A percentile compares a stretch with the other conserved stretches of the same genome.
These are phyloP conservation scores for Neopestalotiopsis clavispora DNA, from an alignment of 2,329 filamentous ascomycete species.

Conservation along the genomic window DNA sequence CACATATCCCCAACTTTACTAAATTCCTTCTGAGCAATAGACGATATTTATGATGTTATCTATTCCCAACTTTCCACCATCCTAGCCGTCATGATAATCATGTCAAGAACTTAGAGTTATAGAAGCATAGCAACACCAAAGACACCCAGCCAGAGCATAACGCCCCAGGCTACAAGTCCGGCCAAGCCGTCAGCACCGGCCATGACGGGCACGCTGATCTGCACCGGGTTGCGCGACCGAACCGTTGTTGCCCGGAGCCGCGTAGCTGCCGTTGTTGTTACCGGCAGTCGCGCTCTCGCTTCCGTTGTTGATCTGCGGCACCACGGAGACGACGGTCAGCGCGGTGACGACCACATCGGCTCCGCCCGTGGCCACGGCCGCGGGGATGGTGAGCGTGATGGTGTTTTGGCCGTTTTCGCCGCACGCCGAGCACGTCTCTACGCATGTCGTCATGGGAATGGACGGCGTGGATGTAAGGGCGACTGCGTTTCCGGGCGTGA, in stretches of 20 bases:
- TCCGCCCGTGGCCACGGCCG: slow-evolving; percentile 22
- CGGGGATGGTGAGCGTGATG: slow-evolving; percentile 40
- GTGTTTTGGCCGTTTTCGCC: slow-evolving; percentile 36
- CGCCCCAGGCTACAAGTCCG: slow-evolving; percentile 24
- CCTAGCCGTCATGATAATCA: neutral
- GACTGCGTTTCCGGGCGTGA: neutral
- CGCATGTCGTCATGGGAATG: slow-evolving; percentile 35
- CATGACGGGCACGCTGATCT: neutral
- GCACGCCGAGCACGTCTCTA: slow-evolving; percentile 36
- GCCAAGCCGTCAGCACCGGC: slow-evolving; percentile 12
- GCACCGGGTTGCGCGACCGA: neutral
- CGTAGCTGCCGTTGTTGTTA: neutral
- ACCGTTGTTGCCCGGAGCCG: neutral
- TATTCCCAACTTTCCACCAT: neutral
- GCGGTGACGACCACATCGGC: slow-evolving; percentile 23
- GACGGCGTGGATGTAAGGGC: slow-evolving; percentile 1
- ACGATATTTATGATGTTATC: neutral
- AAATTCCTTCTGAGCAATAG: neutral
- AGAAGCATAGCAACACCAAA: slow-evolving; percentile 29
- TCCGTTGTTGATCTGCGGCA: slow-evolving; percentile 21
- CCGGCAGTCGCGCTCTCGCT: slow-evolving; percentile 20
- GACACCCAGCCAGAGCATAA: slow-evolving; percentile 28
- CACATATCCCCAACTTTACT: neutral
- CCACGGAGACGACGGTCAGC: slow-evolving; percentile 30
- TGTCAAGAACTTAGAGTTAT: slow-evolving; percentile 13